Percentiles rank a stretch among this genome's conserved stretches.
These are phyloP conservation scores for Vaccinium myrtillus DNA, from an alignment of 148 eudicot species.

Conservation along the genomic window DNA sequence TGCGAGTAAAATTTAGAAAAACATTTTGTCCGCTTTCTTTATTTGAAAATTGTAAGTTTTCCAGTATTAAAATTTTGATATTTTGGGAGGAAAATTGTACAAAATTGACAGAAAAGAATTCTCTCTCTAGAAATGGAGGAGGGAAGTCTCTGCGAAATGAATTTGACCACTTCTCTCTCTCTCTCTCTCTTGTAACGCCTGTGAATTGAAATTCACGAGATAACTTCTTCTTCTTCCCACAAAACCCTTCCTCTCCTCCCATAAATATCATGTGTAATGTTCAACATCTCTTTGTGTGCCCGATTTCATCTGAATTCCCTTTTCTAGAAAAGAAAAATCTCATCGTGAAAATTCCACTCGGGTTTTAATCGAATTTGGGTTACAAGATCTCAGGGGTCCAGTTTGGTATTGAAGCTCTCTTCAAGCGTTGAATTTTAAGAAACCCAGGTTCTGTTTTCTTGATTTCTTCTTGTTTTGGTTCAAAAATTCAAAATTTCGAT, in stretches of 20 bases:
- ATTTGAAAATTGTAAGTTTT: no score
- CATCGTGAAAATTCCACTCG: background rate
- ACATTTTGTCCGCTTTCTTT: no score
- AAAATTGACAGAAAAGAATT: background rate
- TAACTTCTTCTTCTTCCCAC: background rate
- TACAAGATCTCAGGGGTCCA: background rate
- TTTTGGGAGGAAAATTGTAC: background rate
- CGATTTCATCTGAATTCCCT: background rate
- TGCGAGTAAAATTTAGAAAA: no score
- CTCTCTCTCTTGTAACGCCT: background rate
- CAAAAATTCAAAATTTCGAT: background rate
- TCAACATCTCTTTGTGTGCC: background rate
- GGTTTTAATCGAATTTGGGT: background rate
- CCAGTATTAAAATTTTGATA: background rate
- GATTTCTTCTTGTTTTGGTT: background rate
- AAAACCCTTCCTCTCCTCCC: background rate
- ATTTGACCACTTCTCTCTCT: background rate
- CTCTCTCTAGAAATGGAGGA: background rate
- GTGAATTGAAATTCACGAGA: no score
- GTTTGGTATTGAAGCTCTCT: background rate
- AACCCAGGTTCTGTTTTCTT: background rate
- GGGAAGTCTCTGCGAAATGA: background rate
- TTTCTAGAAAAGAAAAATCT: background rate
- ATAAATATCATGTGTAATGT: background rate
- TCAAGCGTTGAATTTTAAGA: background rate